A percentile compares a stretch with the other conserved stretches of the same genome.
Evolutionary conservation across 192 early-diverging fungal species (phyloP).

Genomic region (Glomus cerebriforme): DNA sequence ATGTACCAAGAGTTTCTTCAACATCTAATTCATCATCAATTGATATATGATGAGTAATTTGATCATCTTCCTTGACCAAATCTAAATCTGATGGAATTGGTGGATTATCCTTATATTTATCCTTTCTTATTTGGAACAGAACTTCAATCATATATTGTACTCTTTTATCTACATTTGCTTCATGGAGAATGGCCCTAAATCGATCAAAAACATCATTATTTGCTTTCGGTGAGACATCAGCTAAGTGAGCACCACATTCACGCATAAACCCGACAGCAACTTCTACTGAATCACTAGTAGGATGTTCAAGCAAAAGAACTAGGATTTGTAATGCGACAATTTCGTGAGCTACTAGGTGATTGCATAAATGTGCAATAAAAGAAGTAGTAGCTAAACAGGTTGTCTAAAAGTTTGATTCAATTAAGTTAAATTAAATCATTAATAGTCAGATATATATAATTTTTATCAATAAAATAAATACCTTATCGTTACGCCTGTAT

Average conservation of each 20-base stretch:
- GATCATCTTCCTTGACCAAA: slow-evolving; percentile 93
- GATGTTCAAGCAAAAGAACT: slow-evolving; percentile 77
- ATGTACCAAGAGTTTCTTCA: slow-evolving; percentile 75
- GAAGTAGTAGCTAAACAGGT: slow-evolving; percentile 79
- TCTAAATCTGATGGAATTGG: slow-evolving; percentile 78
- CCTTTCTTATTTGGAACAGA: slow-evolving; percentile 90
- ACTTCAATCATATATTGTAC: slow-evolving; percentile 98
- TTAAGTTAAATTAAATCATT: background rate
- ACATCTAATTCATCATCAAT: slow-evolving; percentile 84
- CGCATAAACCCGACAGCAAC: slow-evolving; percentile 94
- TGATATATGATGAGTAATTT: slow-evolving; percentile 84
- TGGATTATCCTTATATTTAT: slow-evolving; percentile 90
- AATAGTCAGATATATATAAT: background rate
- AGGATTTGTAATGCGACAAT: slow-evolving; percentile 87
- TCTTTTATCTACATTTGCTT: slow-evolving; percentile 91
- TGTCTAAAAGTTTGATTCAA: slow-evolving; percentile 39
- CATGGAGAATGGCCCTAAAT: slow-evolving; percentile 89
- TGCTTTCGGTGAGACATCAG: slow-evolving; percentile 74
- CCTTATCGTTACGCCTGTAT: slow-evolving; percentile 91
- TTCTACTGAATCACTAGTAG: slow-evolving; percentile 94
- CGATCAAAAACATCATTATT: slow-evolving; percentile 89
- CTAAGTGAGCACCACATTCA: slow-evolving; percentile 81
- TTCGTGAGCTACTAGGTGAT: slow-evolving; percentile 88
- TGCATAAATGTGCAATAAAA: slow-evolving; percentile 92
- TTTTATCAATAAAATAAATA: slow-evolving; percentile 21